These are phyloP conservation scores for Suaeda aralocaspica DNA, from an alignment of 148 eudicot genomes.

Conservation along the genomic window DNA sequence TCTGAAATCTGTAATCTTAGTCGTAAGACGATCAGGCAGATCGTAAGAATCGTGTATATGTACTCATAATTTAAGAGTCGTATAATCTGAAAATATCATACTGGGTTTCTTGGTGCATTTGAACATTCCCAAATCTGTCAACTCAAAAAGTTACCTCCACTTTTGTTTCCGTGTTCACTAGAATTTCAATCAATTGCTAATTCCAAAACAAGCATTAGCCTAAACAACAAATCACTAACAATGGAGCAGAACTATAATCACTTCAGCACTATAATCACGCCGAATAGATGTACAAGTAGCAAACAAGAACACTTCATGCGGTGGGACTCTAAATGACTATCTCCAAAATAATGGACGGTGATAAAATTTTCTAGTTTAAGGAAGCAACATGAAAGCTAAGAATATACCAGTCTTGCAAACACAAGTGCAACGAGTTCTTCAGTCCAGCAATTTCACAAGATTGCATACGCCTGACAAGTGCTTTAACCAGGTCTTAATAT, in stretches of 20 bases:
- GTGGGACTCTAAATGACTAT: not conserved
- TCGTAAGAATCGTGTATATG: too few species aligned
- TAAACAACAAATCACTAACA: not conserved
- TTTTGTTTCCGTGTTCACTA: too few species aligned
- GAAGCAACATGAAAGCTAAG: not conserved
- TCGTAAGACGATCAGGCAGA: too few species aligned
- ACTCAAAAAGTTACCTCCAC: too few species aligned
- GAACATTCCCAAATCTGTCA: too few species aligned
- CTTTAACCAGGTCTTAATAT: slow-evolving; percentile 77
- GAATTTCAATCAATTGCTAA: not conserved
- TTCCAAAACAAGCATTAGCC: not conserved
- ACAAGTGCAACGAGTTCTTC: slow-evolving; percentile 72
- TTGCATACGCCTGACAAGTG: slow-evolving; percentile 82
- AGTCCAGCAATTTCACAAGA: slow-evolving; percentile 70
- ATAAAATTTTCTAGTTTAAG: not conserved
- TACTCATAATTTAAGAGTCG: too few species aligned
- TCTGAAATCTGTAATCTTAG: too few species aligned
- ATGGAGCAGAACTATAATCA: not conserved
- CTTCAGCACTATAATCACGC: not conserved
- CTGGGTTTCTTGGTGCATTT: too few species aligned
- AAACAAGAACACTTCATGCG: not conserved
- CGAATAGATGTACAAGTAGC: not conserved
- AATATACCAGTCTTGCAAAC: slow-evolving; percentile 76
- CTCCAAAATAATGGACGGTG: not conserved
- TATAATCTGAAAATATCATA: too few species aligned